Evolutionary conservation across 2,329 filamentous ascomycete genomes (phyloP), one percentile per base, ranked within the genome.

Genomic region (Stagonosporopsis chrysanthemi): DNA sequence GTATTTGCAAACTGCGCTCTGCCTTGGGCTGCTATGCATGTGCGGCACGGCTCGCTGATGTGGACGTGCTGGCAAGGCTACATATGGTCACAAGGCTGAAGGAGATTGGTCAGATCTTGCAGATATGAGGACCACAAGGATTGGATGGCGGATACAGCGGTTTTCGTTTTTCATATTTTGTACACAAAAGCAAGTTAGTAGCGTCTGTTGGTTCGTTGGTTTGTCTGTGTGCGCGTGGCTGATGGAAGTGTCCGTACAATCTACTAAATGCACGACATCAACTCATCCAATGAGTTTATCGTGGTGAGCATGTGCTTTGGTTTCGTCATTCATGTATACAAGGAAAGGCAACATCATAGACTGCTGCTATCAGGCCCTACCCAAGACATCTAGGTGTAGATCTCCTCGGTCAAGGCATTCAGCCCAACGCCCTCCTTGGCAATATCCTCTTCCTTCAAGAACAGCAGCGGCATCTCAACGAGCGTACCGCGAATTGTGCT

Each of bases 401-500:
- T 67, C 56, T 79, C 78, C 70, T 81, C 80, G 1, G 80, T 82
- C 55, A 81, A 73, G 22, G 78, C 75, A 66, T 82, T 82, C 62
- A 82, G 62, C 22, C 84, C 83, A 68, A 96, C 68, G 0, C 92
- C 92, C 66, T 92, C 86, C 82, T 92, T 88, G 4, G 93, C 94
- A 75, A 97, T 88, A 74, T 97, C 92, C 68, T 91, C 85, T 31
- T 92, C 90, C 68, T 89, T 88, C 74, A 97, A 80, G 80, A 97
- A 97, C 64, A 91, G 82, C 66, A 97, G 80, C 26, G 92, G 92
- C 93, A 97, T 97, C 81, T 97, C 91, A 7, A 97, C 80, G 45
- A 82, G 62, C 17, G 75, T 81, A n/a, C 80, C 80, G 41, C 88
- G 87, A 7, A 93, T 90, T 26, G 67, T 74, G 35, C 62, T 88